Evolutionary conservation across 176 grass and related monocot species (phyloP), one percentile per base, ranked within the genome.

Genomic region (Hyparrhenia diplandra): DNA sequence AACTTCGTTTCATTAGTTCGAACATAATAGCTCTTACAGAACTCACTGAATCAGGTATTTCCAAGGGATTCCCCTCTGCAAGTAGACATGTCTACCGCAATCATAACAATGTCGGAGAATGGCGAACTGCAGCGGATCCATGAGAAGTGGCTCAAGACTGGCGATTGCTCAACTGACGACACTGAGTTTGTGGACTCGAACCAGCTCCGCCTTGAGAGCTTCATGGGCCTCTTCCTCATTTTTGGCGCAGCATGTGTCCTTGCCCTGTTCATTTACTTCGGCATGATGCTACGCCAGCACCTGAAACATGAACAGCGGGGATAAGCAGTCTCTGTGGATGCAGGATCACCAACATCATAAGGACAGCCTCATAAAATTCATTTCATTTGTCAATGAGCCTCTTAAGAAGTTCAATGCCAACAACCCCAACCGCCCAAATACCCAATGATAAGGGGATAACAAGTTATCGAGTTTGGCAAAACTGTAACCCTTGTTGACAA

Each of bases 91-190:
- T 98, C 96, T 1, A 98, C 96, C 1, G 92, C 96, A 6, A 98
- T 98, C 49, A 82, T 98, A 29, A 49, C 79, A 23, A 67, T 98
- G 23, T 95, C 96, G 0, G 96, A 98, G 79, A 95, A 95, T 6
- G 95, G 92, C 12, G 92, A 98, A 1, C 88, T 98, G 55, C 96
- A 98, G 79, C 78, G 85, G 75, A 95, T 98, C 88, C 96, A 98
- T 10, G 92, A 95, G 73, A 98, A 93, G 68, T 98, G 92, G 90
- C 88, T 98, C 54, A 78, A 13, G 43, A 87, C 76, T 9, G 45
- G 76, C 0, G 79, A 67, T 1, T 98, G 92, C 59, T 55, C 70
- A 40, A 60, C 86, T 8, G 88, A 93, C 23, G 83, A 20, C 14
- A 80, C 47, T 0, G 87, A 88, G 58, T 67, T 86, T 29, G 88